phyloP scores from a whole-genome alignment of 225 moss, liverwort and hornwort species.

The Pleurozium schreberi region DNA sequence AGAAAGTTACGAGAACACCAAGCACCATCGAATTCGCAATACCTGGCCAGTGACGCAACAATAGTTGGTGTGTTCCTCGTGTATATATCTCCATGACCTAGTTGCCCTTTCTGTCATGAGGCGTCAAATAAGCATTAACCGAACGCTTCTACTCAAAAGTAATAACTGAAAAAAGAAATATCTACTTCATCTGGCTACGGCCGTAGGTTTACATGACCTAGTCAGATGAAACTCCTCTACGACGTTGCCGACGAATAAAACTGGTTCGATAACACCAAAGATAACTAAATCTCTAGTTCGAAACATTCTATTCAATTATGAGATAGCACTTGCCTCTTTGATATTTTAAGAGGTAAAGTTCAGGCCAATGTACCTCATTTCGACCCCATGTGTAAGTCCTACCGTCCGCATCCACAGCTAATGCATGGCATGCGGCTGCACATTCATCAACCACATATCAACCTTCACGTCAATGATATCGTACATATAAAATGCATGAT shows the following conservation, averaged over 20 bases:
- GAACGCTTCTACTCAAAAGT: background rate
- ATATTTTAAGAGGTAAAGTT: background rate
- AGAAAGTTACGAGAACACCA: background rate
- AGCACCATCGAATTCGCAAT: background rate
- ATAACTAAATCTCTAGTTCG: background rate
- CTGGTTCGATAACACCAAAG: background rate
- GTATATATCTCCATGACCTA: conserved; percentile 70
- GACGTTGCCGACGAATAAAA: background rate
- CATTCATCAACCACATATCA: background rate
- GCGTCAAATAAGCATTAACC: background rate
- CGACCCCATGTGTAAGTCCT: conserved; percentile 91
- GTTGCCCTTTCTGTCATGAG: conserved; percentile 71
- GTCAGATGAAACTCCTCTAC: background rate
- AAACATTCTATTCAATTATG: background rate
- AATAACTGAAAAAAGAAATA: background rate
- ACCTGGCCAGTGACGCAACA: conserved; percentile 80
- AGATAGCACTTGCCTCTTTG: background rate
- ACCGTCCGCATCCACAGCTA: conserved; percentile 78
- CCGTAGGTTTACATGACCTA: background rate
- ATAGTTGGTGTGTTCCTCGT: conserved; percentile 76
- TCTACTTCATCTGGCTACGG: background rate
- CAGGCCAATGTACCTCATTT: conserved; percentile 56
- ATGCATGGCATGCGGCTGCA: conserved; percentile 76
- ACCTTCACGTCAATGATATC: background rate
- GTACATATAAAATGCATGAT: background rate